A percentile compares a stretch with the other conserved stretches of the same genome.
These are phyloP conservation scores for Chalciporus sp. DNA, from an alignment of 1,284 basidiomycete species.

Conservation along the genomic window DNA sequence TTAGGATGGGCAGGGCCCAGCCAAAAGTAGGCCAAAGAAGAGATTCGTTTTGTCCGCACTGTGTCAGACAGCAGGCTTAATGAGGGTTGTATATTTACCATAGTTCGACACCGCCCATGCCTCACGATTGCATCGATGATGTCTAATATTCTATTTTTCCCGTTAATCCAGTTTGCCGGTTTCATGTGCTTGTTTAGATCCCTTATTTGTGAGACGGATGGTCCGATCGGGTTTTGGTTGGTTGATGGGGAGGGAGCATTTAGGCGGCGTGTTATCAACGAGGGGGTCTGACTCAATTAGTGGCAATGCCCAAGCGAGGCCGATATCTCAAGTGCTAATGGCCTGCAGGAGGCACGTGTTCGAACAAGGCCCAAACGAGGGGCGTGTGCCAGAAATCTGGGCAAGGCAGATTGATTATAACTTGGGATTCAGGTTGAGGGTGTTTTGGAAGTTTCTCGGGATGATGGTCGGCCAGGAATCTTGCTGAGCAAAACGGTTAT, in stretches of 20 bases:
- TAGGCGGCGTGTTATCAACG: constrained; percentile 28
- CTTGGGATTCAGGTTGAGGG: constrained; percentile 17
- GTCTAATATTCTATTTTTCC: constrained; percentile 21
- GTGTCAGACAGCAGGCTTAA: constrained; percentile 17
- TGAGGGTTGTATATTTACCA: constrained; percentile 3
- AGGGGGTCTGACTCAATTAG: constrained; percentile 14
- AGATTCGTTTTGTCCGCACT: constrained; percentile 25
- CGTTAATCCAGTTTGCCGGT: neutral
- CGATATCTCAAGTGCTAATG: constrained; percentile 2
- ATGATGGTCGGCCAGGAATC: neutral
- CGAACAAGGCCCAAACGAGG: neutral
- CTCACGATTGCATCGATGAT: constrained; percentile 13
- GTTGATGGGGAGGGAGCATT: neutral
- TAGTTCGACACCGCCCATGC: neutral
- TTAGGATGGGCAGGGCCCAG: constrained; percentile 27
- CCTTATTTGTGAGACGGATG: neutral
- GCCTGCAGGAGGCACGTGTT: constrained; percentile 10
- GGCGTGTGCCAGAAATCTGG: neutral
- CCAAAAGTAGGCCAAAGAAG: constrained; percentile 21
- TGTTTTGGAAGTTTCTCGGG: neutral
- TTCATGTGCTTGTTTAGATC: no score
- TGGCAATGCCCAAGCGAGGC: constrained; percentile 10
- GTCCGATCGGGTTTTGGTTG: constrained; percentile 15
- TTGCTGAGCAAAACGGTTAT: no score
- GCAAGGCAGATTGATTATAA: constrained; percentile 1